phyloP scores from a whole-genome alignment of 805 yeast species.

The Komagataella pseudopastoris region DNA sequence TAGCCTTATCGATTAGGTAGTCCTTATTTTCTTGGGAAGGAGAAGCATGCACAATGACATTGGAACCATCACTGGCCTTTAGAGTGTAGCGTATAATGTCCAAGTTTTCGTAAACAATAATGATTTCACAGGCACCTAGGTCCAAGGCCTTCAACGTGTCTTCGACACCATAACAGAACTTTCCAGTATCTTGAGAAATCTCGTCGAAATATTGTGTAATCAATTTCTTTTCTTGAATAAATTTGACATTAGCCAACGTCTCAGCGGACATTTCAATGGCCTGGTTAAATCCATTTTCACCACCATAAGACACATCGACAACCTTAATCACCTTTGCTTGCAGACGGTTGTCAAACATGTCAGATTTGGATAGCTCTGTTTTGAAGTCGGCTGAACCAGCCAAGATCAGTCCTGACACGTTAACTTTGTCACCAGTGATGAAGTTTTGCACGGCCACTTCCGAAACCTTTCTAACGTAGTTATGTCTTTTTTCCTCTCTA shows the following conservation, averaged over 20 bases:
- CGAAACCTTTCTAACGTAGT: slow-evolving; percentile 95
- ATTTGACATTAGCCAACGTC: slow-evolving; percentile 91
- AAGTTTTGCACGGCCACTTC: slow-evolving; percentile 97
- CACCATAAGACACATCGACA: slow-evolving; percentile 97
- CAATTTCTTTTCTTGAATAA: slow-evolving; percentile 95
- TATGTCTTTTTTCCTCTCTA: slow-evolving; percentile 98
- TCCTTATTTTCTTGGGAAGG: slow-evolving; percentile 67
- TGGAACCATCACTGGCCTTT: slow-evolving; percentile 72
- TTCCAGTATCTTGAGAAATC: slow-evolving; percentile 94
- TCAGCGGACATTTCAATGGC: slow-evolving; percentile 97
- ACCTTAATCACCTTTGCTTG: slow-evolving; percentile 77
- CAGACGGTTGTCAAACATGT: slow-evolving; percentile 83
- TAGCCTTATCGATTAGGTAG: slow-evolving; percentile 64
- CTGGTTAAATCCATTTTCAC: slow-evolving; percentile 98
- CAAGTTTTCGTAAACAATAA: slow-evolving; percentile 88
- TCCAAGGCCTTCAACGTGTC: slow-evolving; percentile 95
- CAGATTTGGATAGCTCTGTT: slow-evolving; percentile 85
- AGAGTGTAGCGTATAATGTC: slow-evolving; percentile 73
- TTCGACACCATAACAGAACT: slow-evolving; percentile 94
- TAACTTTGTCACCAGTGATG: slow-evolving; percentile 88
- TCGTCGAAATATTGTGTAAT: slow-evolving; percentile 90
- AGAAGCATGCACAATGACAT: slow-evolving; percentile 56
- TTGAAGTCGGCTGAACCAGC: slow-evolving; percentile 99
- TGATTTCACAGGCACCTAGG: slow-evolving; percentile 87
- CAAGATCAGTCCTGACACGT: slow-evolving; percentile 84